phyloP scores from a whole-genome alignment of 768 basidiomycete genomes.

The Floccularia luteovirens region DNA sequence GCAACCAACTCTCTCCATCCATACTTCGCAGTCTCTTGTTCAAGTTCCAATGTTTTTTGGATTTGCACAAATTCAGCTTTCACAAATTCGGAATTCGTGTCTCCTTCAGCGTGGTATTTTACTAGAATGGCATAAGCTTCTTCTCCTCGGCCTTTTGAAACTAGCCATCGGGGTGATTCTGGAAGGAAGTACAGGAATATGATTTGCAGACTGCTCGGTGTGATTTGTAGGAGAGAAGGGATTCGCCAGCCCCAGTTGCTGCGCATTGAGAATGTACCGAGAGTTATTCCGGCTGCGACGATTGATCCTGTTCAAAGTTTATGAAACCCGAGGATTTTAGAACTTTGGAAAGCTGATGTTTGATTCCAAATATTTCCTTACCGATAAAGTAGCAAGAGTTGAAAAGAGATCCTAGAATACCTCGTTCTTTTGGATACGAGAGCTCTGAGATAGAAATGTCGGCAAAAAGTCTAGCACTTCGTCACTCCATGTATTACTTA shows the following conservation, averaged over 20 bases:
- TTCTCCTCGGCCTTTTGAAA: slow-evolving; percentile 43
- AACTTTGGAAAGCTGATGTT: background rate
- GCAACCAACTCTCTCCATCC: slow-evolving; percentile 39
- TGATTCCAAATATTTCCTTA: no score
- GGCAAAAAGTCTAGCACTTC: background rate
- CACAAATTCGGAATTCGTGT: slow-evolving; percentile 44
- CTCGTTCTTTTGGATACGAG: slow-evolving; percentile 64
- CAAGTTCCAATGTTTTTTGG: slow-evolving; percentile 44
- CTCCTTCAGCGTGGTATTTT: slow-evolving; percentile 57
- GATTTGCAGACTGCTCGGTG: slow-evolving; percentile 47
- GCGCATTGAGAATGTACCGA: slow-evolving; percentile 54
- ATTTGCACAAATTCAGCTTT: slow-evolving; percentile 53
- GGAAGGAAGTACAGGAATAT: slow-evolving; percentile 50
- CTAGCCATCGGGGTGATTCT: slow-evolving; percentile 61
- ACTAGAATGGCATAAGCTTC: slow-evolving; percentile 41
- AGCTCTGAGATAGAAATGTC: slow-evolving; percentile 30
- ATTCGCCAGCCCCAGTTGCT: slow-evolving; percentile 66
- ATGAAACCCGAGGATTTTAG: background rate
- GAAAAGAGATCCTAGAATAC: slow-evolving; percentile 54
- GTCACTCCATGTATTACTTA: slow-evolving; percentile 6
- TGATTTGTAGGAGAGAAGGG: slow-evolving; percentile 51
- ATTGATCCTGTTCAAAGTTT: slow-evolving; percentile 35
- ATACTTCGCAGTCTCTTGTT: slow-evolving; percentile 35
- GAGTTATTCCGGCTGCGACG: slow-evolving; percentile 51
- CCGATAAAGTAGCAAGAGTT: slow-evolving; percentile 59